Evolutionary conservation across 495 filamentous ascomycete species (phyloP).

Genomic region (Xylaria nigripes): DNA sequence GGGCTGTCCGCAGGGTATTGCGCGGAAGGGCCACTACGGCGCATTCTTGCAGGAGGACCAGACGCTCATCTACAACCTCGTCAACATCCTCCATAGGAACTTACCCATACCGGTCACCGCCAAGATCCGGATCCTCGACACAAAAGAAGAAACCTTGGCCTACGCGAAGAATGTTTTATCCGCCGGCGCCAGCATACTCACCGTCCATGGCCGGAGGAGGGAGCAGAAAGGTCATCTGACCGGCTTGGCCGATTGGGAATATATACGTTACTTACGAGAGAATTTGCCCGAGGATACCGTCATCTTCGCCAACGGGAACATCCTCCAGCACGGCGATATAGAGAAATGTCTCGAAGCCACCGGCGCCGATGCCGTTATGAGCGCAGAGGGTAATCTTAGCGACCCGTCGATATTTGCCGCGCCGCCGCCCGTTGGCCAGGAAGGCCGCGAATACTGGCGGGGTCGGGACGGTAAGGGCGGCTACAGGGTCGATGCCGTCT

Average conservation of each 20-base stretch:
- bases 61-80: conserved; percentile 67
- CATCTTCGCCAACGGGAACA: conserved; percentile 94
- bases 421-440: conserved; percentile 52
- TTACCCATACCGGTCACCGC: conserved; percentile 80
- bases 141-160: conserved; percentile 72
- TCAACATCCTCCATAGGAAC: conserved; percentile 64
- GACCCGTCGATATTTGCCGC: conserved; percentile 81
- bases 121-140: conserved; percentile 88
- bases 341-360: conserved; percentile 71
- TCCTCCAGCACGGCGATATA: conserved; percentile 76
- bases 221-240: conserved; percentile 97
- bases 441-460: conserved; percentile 75
- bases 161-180: conserved; percentile 84
- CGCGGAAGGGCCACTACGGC: conserved; percentile 81
- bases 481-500: conserved; percentile 79
- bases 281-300: conserved; percentile 81
- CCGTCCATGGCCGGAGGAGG: conserved; percentile 79
- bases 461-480: conserved; percentile 74
- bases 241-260: conserved; percentile 83
- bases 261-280: conserved; percentile 73
- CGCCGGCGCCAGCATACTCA: conserved; percentile 86
- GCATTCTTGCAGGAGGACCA: conserved; percentile 93
- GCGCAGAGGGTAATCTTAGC: conserved; percentile 84
- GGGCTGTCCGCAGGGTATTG: conserved; percentile 97
- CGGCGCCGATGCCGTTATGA: conserved; percentile 90